phyloP scores from a whole-genome alignment of 1,139 yeast species.

The Saccharomyces hybrid region DNA sequence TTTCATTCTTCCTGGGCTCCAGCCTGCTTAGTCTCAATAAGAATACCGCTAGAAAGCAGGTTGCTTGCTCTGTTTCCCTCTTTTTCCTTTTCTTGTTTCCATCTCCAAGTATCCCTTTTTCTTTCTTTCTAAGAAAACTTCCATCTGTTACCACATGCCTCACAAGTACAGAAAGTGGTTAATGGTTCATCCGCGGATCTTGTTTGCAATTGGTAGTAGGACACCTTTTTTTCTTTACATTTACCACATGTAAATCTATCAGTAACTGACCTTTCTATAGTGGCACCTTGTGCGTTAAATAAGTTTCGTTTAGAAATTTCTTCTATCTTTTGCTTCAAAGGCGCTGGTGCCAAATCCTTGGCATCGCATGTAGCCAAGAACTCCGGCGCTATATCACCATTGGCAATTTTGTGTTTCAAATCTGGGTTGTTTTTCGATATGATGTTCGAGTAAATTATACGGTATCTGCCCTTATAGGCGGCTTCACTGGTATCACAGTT shows the following conservation, averaged over 20 bases:
- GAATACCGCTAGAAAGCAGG: background rate
- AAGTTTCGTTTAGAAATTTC: slow-evolving; percentile 80
- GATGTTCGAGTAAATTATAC: slow-evolving; percentile 76
- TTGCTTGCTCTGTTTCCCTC: slow-evolving; percentile 1
- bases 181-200: slow-evolving; percentile 98
- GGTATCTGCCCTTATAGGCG: slow-evolving; percentile 64
- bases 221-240: slow-evolving; percentile 93
- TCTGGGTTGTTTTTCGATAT: slow-evolving; percentile 87
- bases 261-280: slow-evolving; percentile 89
- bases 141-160: slow-evolving; percentile 96
- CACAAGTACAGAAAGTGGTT: slow-evolving; percentile 96
- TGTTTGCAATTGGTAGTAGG: slow-evolving; percentile 95
- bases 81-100: background rate
- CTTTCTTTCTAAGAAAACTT: slow-evolving; percentile 53
- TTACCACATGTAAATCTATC: slow-evolving; percentile 96
- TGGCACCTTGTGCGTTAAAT: slow-evolving; percentile 98
- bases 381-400: slow-evolving; percentile 56
- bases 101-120: slow-evolving; percentile 3
- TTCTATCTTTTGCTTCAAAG: slow-evolving; percentile 75
- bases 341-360: slow-evolving; percentile 90
- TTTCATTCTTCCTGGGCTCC: background rate
- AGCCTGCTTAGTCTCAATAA: background rate
- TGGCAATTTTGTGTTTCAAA: slow-evolving; percentile 59
- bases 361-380: slow-evolving; percentile 76
- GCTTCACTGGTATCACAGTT: slow-evolving; percentile 25